A percentile compares a stretch with the other conserved stretches of the same genome.
Conservation (phyloP, 1,139 yeast genomes). For the Nadsonia starkeyi-henricii region DNA sequence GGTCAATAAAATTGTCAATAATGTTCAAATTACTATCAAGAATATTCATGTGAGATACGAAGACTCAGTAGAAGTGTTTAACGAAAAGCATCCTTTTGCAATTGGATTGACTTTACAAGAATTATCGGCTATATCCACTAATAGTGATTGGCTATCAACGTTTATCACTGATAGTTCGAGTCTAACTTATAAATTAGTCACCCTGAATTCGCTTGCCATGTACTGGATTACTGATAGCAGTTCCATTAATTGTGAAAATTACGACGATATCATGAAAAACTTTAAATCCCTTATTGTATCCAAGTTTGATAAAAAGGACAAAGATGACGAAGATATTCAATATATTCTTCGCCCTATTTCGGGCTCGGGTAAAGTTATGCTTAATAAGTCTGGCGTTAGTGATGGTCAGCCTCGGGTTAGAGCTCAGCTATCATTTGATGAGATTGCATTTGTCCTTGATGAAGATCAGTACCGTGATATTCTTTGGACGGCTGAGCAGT, state of each 20-base stretch:
- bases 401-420: conserved; percentile 53
- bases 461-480: conserved; percentile 75
- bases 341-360: conserved; percentile 77
- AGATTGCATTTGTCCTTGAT: conserved; percentile 73
- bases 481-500: conserved; percentile 66
- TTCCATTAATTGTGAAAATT: conserved; percentile 20
- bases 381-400: conserved; percentile 72
- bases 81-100: conserved; percentile 50
- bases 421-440: conserved; percentile 70
- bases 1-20: conserved; percentile 81
- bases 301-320: conserved; percentile 13
- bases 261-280: conserved; percentile 16
- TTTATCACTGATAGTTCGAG: conserved; percentile 62
- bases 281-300: conserved; percentile 22
- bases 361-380: conserved; percentile 70
- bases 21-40: conserved; percentile 81
- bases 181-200: conserved; percentile 63
- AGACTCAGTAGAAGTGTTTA: conserved; percentile 34
- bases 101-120: conserved; percentile 75
- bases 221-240: conserved; percentile 72
- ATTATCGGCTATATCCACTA: conserved; percentile 83
- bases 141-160: conserved; percentile 71
- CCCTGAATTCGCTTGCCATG: conserved; percentile 58
- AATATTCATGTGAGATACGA: conserved; percentile 89
- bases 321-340: conserved; percentile 30